Evolutionary conservation across 352 stramenopile genomes (phyloP), one percentile per base, ranked within the genome.

Genomic region (Globisporangium iwayamae): DNA sequence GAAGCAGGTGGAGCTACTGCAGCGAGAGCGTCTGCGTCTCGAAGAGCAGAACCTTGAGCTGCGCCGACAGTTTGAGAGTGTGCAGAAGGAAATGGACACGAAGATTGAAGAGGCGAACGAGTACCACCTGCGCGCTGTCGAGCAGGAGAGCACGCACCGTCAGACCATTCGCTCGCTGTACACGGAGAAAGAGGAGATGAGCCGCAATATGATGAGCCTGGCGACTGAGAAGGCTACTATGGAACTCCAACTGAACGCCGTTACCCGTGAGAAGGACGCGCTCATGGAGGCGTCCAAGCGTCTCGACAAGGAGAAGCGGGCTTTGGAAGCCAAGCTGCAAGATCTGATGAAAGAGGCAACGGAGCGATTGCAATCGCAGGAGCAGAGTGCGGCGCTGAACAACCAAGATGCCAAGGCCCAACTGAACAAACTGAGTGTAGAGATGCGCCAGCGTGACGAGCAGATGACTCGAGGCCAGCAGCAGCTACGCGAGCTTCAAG

Each of bases 111-210:
- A 90, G 65, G 71, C 75, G 7, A 79, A 76, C n/a, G 65, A 70
- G 32, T 50, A 74, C 13, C 74, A 87, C 22, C 62, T 76, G 48
- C 69, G 64, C 28, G 70, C 72, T 22, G 57, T 72, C 4, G 79
- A 92, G 51, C 69, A 87, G 62, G 70, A 89, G 32, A 77, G 62
- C 20, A 66, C 72, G 28, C 76, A 90, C 51, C 75, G 81, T 11
- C 73, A 77, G 46, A 75, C 74, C 10, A 74, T 87, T 9, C 78
- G 75, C 8, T 76, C 67, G 28, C 61, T 93, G 25, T 68, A 73
- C 57, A 69, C 74, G 18, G 83, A 93, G 47, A 93, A 89, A 55
- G 81, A 91, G 63, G 79, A 85, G 10, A 48, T 81, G 56, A 85
- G 75, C 28, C 76, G 76, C 25, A 83, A 75, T 8, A 65, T 90